Conservation (phyloP, 2,329 filamentous ascomycete species). For the Alternaria infectoria region DNA sequence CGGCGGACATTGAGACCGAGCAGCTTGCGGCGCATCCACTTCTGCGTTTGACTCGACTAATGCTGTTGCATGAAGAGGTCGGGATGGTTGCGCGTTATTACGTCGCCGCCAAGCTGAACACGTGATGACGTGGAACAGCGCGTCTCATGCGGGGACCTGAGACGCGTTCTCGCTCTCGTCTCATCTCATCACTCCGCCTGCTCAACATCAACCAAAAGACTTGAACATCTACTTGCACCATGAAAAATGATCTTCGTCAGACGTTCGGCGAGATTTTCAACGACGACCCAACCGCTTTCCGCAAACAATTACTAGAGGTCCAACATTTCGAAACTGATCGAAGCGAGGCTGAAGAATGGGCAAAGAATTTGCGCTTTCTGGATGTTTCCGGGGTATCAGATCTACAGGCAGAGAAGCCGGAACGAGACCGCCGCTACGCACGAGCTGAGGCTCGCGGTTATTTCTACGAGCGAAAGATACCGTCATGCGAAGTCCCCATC, state of each 20-base stretch:
- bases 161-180: neutral
- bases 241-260: constrained; percentile 22
- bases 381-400: constrained; percentile 20
- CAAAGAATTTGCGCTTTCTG: constrained; percentile 13
- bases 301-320: constrained; percentile 22
- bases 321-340: constrained; percentile 12
- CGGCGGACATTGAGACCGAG: neutral
- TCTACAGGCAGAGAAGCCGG: neutral
- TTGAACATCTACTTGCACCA: neutral
- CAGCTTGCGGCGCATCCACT: neutral
- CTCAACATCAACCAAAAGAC: neutral
- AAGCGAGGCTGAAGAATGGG: constrained; percentile 16
- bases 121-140: neutral
- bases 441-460: neutral
- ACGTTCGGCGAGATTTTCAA: constrained; percentile 27
- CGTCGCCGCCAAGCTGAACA: neutral
- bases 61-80: neutral
- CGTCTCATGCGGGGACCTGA: neutral
- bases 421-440: neutral
- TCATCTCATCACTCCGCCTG: neutral
- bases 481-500: neutral
- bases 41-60: neutral
- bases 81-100: neutral
- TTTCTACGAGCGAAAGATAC: neutral
- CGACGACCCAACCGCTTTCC: constrained; percentile 9